These are phyloP conservation scores for Schrenkiella parvula DNA, from an alignment of 345 rosid species.

Conservation along the genomic window DNA sequence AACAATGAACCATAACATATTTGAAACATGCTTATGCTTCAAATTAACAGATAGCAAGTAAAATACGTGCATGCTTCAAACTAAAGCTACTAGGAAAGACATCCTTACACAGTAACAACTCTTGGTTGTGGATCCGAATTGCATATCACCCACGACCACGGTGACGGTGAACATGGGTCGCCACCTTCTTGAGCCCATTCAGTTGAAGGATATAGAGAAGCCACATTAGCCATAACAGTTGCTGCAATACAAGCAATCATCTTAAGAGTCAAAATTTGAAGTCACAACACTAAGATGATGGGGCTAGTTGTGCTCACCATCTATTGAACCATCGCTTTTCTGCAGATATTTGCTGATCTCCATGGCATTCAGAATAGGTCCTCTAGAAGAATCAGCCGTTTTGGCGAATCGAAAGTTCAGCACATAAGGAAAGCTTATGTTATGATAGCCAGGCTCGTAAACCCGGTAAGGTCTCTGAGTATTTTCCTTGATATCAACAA, in stretches of 20 bases:
- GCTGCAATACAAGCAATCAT: slow-evolving; percentile 48
- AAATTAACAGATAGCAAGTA: not conserved
- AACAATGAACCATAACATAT: not conserved
- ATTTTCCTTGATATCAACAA: slow-evolving; percentile 89
- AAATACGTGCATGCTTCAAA: not conserved
- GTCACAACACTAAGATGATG: slow-evolving; percentile 6
- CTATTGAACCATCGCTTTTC: slow-evolving; percentile 72
- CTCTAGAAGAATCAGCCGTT: slow-evolving; percentile 81
- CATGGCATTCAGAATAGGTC: slow-evolving; percentile 95
- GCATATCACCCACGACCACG: slow-evolving; percentile 93
- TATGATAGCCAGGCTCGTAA: slow-evolving; percentile 83
- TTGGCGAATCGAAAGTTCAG: slow-evolving; percentile 68
- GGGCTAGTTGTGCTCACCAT: slow-evolving; percentile 54
- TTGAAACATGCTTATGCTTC: not conserved
- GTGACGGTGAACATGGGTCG: slow-evolving; percentile 88
- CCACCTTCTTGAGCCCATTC: slow-evolving; percentile 97
- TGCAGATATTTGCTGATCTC: slow-evolving; percentile 72
- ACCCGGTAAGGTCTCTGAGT: slow-evolving; percentile 68
- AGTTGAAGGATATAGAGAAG: slow-evolving; percentile 48
- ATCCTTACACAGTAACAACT: slow-evolving; percentile 57
- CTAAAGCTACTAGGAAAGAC: slow-evolving; percentile 26
- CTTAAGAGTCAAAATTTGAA: slow-evolving; percentile 16
- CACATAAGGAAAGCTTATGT: slow-evolving; percentile 79
- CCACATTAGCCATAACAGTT: slow-evolving; percentile 46
- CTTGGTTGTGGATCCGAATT: slow-evolving; percentile 62